Evolutionary conservation across 257 asterid genomes (phyloP).

Genomic region (Euphrasia confusa): DNA sequence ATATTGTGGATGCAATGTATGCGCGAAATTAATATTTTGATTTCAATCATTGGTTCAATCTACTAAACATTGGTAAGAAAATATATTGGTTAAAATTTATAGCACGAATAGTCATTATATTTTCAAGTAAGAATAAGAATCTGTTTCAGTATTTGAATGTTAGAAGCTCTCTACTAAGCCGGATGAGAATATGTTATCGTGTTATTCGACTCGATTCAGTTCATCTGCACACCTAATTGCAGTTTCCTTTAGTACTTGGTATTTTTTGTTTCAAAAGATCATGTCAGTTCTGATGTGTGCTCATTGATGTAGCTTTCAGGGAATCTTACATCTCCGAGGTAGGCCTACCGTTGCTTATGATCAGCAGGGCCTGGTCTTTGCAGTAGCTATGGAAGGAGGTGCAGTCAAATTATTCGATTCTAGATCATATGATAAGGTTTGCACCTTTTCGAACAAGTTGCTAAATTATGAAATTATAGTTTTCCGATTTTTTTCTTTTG

Average conservation of each 20-base stretch:
- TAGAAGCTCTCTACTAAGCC: no score
- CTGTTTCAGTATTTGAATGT: no score
- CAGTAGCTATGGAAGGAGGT: conserved; percentile 98
- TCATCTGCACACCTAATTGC: no score
- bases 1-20: no score
- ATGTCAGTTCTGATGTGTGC: conserved; percentile 43
- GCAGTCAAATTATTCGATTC: conserved; percentile 90
- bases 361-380: conserved; percentile 97
- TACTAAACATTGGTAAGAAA: no score
- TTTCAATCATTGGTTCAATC: not conserved
- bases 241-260: conserved; percentile 1
- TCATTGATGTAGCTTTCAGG: conserved; percentile 84
- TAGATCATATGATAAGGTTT: conserved; percentile 87
- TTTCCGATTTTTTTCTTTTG: not conserved
- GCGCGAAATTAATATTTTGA: not conserved
- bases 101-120: no score
- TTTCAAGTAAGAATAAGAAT: no score
- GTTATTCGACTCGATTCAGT: no score
- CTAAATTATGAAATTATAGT: conserved; percentile 11
- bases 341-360: conserved; percentile 97
- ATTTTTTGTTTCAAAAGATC: conserved; percentile 18
- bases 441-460: conserved; percentile 10
- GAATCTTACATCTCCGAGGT: conserved; percentile 81
- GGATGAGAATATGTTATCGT: no score
- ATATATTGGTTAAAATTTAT: no score